Evolutionary conservation across 2,329 filamentous ascomycete species (phyloP), one percentile per base, ranked within the genome.

Genomic region (Colletotrichum euphorbiae): DNA sequence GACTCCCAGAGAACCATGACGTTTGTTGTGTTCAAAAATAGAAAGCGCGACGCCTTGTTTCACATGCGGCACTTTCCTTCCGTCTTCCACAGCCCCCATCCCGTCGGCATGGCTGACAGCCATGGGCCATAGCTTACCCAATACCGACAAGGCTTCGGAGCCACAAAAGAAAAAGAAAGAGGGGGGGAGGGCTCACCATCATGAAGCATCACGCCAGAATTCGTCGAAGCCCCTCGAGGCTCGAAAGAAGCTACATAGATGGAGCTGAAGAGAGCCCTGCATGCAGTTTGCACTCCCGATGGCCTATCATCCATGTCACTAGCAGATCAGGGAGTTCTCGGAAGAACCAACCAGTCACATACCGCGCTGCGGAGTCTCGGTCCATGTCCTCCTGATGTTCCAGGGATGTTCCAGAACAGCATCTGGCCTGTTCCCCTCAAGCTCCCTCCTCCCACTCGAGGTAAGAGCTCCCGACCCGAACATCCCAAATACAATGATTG

Each of bases 11-110:
- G 52, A 54, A 50, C 54, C 61, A 65, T 68, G 65, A 68, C 65
- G 65, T 68, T 55, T 15, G 43, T 48, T 15, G 43, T 43, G 42
- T 38, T 52, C 65, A 65, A 68, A 68, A 68, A 68, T 68, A 68
- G 65, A 68, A 68, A 42, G 9, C 46, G 65, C 24, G 31, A 17
- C 65, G 61, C 54, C 54, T 48, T 68, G 65, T 65, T 68, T 68
- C 65, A 65, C 54, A 54, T 65, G 46, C 65, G 46, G 40, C 48
- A 46, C 52, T 45, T 65, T 19, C 52, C 13, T 64, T 38, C 57
- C 50, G 24, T 31, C 48, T 28, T 21, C 2, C 46, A 50, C 46
- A 31, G 33, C 19, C 46, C 11, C 57, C 57, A 31, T 51, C 11
- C 57, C 57, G 19, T 51, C 57, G 36, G 17, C 38, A 45, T 57